phyloP scores from a whole-genome alignment of 78 protist species.

The Speleostelium caveatum region DNA sequence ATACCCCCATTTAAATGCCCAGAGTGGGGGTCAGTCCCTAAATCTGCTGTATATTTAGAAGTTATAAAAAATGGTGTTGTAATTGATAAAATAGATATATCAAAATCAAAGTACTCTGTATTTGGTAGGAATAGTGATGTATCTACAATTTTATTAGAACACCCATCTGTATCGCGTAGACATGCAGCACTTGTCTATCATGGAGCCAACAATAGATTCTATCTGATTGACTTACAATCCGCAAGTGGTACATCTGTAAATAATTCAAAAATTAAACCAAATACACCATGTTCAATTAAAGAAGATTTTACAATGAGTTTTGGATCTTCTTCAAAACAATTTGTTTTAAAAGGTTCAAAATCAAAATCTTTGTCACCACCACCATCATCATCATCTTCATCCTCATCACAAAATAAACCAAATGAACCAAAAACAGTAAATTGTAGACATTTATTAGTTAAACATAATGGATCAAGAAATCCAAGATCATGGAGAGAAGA shows the following conservation, averaged over 20 bases:
- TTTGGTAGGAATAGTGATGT: constrained; percentile 64
- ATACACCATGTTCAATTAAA: constrained; percentile 50
- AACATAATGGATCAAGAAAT: constrained; percentile 85
- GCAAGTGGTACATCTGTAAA: constrained; percentile 35
- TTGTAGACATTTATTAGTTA: constrained; percentile 86
- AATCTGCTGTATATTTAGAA: constrained; percentile 24
- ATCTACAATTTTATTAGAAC: constrained; percentile 28
- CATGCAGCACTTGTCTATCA: constrained; percentile 78
- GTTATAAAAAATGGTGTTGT: constrained; percentile 31
- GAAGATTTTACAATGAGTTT: constrained; percentile 28
- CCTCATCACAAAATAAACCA: neutral
- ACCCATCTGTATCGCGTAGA: constrained; percentile 78
- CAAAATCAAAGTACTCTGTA: constrained; percentile 8
- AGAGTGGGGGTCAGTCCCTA: constrained; percentile 29
- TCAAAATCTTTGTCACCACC: neutral
- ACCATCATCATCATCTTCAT: neutral
- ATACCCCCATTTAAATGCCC: constrained; percentile 42
- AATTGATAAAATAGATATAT: constrained; percentile 23
- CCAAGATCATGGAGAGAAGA: constrained; percentile 83
- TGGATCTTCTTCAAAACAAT: constrained; percentile 46
- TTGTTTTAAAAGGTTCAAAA: constrained; percentile 14
- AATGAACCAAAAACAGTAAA: constrained; percentile 10
- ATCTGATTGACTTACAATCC: constrained; percentile 71
- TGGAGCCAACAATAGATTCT: constrained; percentile 69
- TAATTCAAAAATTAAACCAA: constrained; percentile 29